Percentiles rank a stretch among this genome's conserved stretches.
phyloP scores from a whole-genome alignment of 805 yeast species.

The Candida tallmaniae region DNA sequence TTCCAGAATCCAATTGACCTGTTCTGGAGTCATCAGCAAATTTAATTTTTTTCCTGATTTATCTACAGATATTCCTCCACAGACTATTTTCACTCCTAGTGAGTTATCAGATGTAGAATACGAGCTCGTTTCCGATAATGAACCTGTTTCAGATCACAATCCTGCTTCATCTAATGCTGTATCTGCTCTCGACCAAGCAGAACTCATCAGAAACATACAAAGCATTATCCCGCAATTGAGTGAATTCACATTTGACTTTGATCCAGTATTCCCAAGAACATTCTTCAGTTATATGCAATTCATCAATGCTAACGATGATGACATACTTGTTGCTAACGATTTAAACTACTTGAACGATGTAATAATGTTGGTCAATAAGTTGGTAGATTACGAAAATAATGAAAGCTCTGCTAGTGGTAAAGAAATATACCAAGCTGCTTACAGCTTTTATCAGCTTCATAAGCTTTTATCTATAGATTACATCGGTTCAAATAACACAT shows the following conservation, averaged over 20 bases:
- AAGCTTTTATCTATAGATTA: slow-evolving; percentile 12
- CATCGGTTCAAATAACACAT: not conserved
- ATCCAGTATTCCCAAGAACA: slow-evolving; percentile 5
- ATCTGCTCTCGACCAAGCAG: slow-evolving; percentile 7
- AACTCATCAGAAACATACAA: slow-evolving; percentile 6
- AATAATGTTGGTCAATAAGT: slow-evolving; percentile 13
- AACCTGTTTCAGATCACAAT: no score
- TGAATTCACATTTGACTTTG: slow-evolving; percentile 13
- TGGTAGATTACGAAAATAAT: slow-evolving; percentile 27
- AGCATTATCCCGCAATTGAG: slow-evolving; percentile 10
- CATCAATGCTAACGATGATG: slow-evolving; percentile 4
- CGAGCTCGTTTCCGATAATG: no score
- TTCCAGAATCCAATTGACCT: not conserved
- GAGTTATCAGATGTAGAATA: not conserved
- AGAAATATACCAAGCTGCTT: slow-evolving; percentile 19
- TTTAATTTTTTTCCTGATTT: slow-evolving; percentile 1
- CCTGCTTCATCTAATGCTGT: not conserved
- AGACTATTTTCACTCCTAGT: not conserved
- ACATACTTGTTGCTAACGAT: slow-evolving; percentile 6
- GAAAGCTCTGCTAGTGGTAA: slow-evolving; percentile 11
- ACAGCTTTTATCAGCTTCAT: slow-evolving; percentile 20
- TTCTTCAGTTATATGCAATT: slow-evolving; percentile 4
- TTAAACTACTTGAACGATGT: slow-evolving; percentile 9
- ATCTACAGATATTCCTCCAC: not conserved
- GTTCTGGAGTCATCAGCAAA: not conserved